Evolutionary conservation across 768 basidiomycete species (phyloP).

Genomic region (Phylloporus arenicola): DNA sequence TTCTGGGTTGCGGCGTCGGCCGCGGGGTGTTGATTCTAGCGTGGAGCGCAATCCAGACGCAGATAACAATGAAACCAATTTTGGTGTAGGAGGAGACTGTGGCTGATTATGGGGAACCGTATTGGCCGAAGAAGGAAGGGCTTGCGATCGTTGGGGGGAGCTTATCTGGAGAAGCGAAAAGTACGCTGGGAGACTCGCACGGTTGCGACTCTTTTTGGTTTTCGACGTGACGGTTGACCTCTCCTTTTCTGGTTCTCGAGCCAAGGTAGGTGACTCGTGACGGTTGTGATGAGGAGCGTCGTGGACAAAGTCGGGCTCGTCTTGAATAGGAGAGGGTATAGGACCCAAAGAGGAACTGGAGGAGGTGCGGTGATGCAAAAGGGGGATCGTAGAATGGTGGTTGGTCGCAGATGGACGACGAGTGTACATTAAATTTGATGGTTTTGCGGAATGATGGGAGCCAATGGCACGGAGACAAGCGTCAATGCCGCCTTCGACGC

Average conservation of each 20-base stretch:
- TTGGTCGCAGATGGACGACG: constrained; percentile 70
- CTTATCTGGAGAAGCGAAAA: constrained; percentile 65
- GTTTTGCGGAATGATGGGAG: constrained; percentile 31
- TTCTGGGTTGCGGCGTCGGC: constrained; percentile 43
- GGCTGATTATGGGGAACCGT: constrained; percentile 36
- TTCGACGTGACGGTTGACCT: constrained; percentile 29
- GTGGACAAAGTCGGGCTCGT: constrained; percentile 36
- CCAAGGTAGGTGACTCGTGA: constrained; percentile 32
- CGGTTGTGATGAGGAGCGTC: constrained; percentile 22
- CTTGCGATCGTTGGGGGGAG: constrained; percentile 36
- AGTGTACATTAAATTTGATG: constrained; percentile 55
- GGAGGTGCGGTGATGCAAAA: constrained; percentile 48
- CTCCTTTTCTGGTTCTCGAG: constrained; percentile 21
- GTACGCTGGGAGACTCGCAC: constrained; percentile 69
- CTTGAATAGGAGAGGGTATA: constrained; percentile 39
- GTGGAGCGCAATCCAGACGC: constrained; percentile 33
- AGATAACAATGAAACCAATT: constrained; percentile 33
- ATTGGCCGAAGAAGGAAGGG: constrained; percentile 41
- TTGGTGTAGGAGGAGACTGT: constrained; percentile 60
- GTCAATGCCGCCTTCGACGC: constrained; percentile 34
- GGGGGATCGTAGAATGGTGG: constrained; percentile 55
- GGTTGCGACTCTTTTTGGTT: constrained; percentile 55
- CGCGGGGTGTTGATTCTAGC: constrained; percentile 45
- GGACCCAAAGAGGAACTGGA: constrained; percentile 33
- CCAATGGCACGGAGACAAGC: constrained; percentile 39